These are phyloP conservation scores for Phytophthora uliginosa DNA, from an alignment of 352 stramenopile species.

Conservation along the genomic window DNA sequence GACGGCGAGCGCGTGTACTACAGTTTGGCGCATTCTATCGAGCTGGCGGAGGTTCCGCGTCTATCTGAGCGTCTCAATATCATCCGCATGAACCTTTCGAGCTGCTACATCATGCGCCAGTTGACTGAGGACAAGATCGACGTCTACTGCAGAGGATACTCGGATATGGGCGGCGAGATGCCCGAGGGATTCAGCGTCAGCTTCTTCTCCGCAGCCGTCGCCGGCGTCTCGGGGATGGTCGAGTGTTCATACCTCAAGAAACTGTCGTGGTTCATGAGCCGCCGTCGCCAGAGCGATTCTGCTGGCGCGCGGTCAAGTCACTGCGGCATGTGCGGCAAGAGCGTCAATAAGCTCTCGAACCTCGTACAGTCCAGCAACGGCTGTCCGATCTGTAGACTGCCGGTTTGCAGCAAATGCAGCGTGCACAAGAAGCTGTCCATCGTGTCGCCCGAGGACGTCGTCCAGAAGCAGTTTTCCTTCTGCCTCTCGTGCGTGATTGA, in stretches of 20 bases:
- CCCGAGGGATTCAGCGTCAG: conserved; percentile 45
- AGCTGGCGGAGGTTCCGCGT: conserved; percentile 38
- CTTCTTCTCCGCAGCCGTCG: conserved; percentile 50
- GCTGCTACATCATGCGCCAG: conserved; percentile 64
- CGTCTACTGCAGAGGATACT: conserved; percentile 60
- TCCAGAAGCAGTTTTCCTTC: conserved; percentile 61
- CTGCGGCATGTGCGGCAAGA: conserved; percentile 43
- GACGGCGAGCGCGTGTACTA: conserved; percentile 47
- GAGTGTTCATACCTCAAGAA: conserved; percentile 74
- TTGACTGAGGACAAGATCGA: conserved; percentile 47
- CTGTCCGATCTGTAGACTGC: conserved; percentile 43
- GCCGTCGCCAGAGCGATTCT: conserved; percentile 24
- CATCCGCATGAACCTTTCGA: conserved; percentile 53
- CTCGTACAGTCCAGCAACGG: conserved; percentile 31
- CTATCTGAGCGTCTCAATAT: conserved; percentile 34
- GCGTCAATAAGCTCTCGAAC: conserved; percentile 32
- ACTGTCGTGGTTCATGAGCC: conserved; percentile 60
- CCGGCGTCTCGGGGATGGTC: conserved; percentile 44
- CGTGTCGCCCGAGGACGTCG: conserved; percentile 42
- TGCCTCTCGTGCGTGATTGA: conserved; percentile 64
- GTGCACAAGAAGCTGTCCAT: conserved; percentile 56
- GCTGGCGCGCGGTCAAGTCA: conserved; percentile 7
- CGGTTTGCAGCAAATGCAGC: conserved; percentile 56
- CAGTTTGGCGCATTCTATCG: conserved; percentile 42
- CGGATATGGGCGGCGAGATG: conserved; percentile 53